These are phyloP conservation scores for Mrakia gelida DNA, from an alignment of 768 basidiomycete genomes.

Conservation along the genomic window DNA sequence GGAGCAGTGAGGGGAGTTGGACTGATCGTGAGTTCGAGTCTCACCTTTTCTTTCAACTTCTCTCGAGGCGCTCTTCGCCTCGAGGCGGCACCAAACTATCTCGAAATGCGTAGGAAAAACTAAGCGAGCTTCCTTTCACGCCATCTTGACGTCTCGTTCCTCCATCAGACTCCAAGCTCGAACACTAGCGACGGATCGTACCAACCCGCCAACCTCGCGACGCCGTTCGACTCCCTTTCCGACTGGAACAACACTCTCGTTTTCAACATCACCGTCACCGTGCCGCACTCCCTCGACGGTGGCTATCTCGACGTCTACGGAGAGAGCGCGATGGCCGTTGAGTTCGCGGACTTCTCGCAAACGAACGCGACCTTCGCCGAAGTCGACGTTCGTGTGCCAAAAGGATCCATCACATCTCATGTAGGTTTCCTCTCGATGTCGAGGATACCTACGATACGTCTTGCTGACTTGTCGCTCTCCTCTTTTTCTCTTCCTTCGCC, in stretches of 20 bases:
- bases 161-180: background rate
- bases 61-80: background rate
- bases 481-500: background rate
- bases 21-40: background rate
- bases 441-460: background rate
- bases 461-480: background rate
- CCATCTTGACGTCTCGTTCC: background rate
- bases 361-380: background rate
- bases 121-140: background rate
- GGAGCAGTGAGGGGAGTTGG: background rate
- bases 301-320: background rate
- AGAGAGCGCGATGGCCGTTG: background rate
- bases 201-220: background rate
- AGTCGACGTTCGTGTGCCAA: background rate
- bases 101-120: background rate
- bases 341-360: background rate
- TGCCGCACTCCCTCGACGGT: background rate
- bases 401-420: background rate
- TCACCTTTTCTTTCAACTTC: background rate
- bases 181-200: background rate
- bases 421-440: background rate
- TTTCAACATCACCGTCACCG: background rate
- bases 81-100: background rate
- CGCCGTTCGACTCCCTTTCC: background rate
- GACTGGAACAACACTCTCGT: background rate